Evolutionary conservation across 2,329 filamentous ascomycete species (phyloP), one percentile per base, ranked within the genome.

Genomic region (Claviceps quebecensis): DNA sequence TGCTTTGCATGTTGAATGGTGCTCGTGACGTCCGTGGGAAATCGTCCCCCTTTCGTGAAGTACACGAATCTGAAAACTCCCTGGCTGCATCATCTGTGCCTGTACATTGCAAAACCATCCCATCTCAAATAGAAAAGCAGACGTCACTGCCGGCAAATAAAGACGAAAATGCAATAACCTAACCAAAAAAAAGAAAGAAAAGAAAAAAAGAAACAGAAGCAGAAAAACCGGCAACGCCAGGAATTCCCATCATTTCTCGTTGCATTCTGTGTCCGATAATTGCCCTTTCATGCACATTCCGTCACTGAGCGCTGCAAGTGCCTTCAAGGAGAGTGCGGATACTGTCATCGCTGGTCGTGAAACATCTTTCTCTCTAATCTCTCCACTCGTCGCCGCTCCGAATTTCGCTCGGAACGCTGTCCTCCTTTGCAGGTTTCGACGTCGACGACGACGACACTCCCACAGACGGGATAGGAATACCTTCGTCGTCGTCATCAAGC

Each of bases 361-460:
- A 34, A 34, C 29, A 4, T 29, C 29, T 34, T 34, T 4, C 9
- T 9, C 22, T 55, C 59, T 59, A 70, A 50, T 71, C 68, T 23
- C 66, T 61, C 73, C 73, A 76, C 54, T 73, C 73, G 50, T 73
- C 68, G 13, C 72, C 72, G n/a, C 63, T 67, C 36, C 67, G 63
- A n/a, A 75, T 63, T 3, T 68, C 71, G 45, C 61, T 67, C 5
- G 69, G 65, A 38, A 63, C 57, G 11, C 59, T 64, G 16, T 50
- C 57, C 23, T 56, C 53, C 23, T 62, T 58, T 38, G 56, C 54
- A 47, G 60, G 59, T 37, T 61, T 59, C 3, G 61, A 53, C 19
- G 60, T 52, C 3, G 61, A 53, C 19, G 60, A 52, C 57, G 52
- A 53, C 57, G 53, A 50, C 8, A 47, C 53, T 4, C 49, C 26